A percentile compares a stretch with the other conserved stretches of the same genome.
Conservation (phyloP, 1,284 basidiomycete species). For the Puccinia novopanici region DNA sequence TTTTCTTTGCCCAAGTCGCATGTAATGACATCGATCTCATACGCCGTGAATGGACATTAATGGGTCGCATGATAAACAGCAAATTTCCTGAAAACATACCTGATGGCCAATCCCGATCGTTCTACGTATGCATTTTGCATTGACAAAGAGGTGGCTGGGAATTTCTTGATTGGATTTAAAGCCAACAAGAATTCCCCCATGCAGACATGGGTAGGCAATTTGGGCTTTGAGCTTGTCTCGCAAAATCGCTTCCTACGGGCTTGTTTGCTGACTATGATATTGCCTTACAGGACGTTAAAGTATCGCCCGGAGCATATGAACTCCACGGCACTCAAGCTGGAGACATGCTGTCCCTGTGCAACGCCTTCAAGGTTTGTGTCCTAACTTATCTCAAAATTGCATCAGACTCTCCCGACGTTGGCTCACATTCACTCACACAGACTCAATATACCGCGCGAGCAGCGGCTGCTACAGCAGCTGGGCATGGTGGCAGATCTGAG, state of each 20-base stretch:
- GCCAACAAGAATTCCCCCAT: constrained; percentile 76
- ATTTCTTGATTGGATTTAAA: constrained; percentile 90
- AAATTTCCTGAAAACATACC: constrained; percentile 81
- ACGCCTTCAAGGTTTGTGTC: constrained; percentile 83
- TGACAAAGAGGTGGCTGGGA: constrained; percentile 84
- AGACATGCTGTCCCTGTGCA: constrained; percentile 85
- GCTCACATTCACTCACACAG: constrained; percentile 20
- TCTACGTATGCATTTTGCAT: constrained; percentile 95
- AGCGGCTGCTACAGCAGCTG: constrained; percentile 34
- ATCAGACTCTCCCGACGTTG: neutral
- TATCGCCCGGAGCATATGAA: constrained; percentile 60
- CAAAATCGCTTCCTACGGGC: neutral
- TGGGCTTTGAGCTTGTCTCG: neutral
- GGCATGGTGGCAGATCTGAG: constrained; percentile 25
- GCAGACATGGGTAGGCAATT: constrained; percentile 75
- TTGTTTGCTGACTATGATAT: constrained; percentile 5
- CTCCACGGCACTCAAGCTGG: constrained; percentile 83
- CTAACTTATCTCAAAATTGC: neutral
- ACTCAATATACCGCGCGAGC: constrained; percentile 51
- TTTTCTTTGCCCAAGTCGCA: neutral
- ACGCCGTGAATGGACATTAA: neutral
- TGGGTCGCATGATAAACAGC: constrained; percentile 63
- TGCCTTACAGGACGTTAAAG: constrained; percentile 41
- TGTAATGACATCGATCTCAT: neutral
- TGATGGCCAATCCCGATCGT: constrained; percentile 87